Conservation (phyloP, 2,329 filamentous ascomycete species). For the Stemphylium beticola region DNA sequence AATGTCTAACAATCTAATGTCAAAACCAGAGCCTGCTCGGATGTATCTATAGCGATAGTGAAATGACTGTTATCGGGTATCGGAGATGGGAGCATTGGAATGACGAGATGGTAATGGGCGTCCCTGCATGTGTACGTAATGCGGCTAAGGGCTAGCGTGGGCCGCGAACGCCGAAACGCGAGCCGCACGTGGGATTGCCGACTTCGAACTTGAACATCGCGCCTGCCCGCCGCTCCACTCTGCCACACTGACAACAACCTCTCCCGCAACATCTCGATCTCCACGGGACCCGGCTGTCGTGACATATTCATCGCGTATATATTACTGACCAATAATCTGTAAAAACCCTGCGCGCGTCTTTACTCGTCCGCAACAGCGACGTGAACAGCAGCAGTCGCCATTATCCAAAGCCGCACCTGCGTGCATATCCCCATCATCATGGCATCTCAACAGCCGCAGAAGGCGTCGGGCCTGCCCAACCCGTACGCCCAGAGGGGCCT, state of each 20-base stretch:
- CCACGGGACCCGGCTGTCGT: neutral
- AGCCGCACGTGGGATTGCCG: constrained; percentile 1
- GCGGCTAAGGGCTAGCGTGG: constrained; percentile 19
- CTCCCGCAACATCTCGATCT: neutral
- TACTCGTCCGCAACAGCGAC: neutral
- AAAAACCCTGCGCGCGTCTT: neutral
- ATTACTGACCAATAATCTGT: neutral
- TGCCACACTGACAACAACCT: neutral
- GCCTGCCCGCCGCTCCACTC: constrained; percentile 6
- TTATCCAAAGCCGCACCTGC: constrained; percentile 7
- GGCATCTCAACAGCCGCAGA: constrained; percentile 31
- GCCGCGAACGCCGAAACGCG: constrained; percentile 3
- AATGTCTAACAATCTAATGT: constrained; percentile 12
- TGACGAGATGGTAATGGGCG: constrained; percentile 18
- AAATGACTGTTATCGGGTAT: constrained; percentile 15
- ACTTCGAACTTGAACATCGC: neutral
- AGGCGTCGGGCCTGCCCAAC: constrained; percentile 34
- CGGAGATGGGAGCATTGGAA: constrained; percentile 6
- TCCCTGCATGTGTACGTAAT: constrained; percentile 20
- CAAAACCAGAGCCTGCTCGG: constrained; percentile 28
- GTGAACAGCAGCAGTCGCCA: constrained; percentile 9
- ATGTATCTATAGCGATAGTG: constrained; percentile 11
- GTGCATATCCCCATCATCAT: constrained; percentile 25
- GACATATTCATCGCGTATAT: neutral
- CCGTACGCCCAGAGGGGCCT: constrained; percentile 35